phyloP scores from a whole-genome alignment of 208 protist species.

The Leishmania tropica region DNA sequence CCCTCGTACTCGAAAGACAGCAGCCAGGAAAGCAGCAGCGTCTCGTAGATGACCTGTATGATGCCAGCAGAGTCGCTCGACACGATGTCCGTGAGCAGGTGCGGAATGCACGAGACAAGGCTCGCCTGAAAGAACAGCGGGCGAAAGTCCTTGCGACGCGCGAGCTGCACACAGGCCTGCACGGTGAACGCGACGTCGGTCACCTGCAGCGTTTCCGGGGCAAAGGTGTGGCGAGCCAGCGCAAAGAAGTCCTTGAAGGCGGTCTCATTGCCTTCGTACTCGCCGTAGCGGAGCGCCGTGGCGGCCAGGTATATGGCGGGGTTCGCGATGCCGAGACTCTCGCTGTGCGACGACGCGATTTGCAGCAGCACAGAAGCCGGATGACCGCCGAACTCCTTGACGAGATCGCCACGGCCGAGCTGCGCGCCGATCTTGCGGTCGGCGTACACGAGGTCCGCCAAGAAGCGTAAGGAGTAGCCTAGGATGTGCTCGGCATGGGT shows the following conservation, averaged over 20 bases:
- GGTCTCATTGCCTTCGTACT: slow-evolving; percentile 44
- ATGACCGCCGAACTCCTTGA: slow-evolving; percentile 47
- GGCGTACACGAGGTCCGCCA: slow-evolving; percentile 70
- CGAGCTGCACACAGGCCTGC: slow-evolving; percentile 78
- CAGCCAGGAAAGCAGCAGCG: slow-evolving; percentile 78
- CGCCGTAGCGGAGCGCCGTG: slow-evolving; percentile 69
- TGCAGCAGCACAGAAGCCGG: slow-evolving; percentile 63
- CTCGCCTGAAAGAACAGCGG: slow-evolving; percentile 71
- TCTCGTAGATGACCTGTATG: slow-evolving; percentile 87
- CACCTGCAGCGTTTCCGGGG: slow-evolving; percentile 64
- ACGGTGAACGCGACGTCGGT: slow-evolving; percentile 69
- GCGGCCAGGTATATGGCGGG: slow-evolving; percentile 79
- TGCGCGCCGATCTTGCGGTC: slow-evolving; percentile 48
- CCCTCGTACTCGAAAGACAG: slow-evolving; percentile 87
- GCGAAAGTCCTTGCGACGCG: slow-evolving; percentile 73
- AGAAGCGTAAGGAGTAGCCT: slow-evolving; percentile 78
- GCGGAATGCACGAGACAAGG: slow-evolving; percentile 69
- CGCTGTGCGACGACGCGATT: slow-evolving; percentile 40
- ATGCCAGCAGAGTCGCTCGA: slow-evolving; percentile 78
- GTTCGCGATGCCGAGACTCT: slow-evolving; percentile 56
- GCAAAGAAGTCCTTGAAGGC: slow-evolving; percentile 70
- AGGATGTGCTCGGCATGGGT: slow-evolving; percentile 54
- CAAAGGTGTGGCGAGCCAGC: slow-evolving; percentile 49
- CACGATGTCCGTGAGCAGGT: slow-evolving; percentile 81
- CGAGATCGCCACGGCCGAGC: slow-evolving; percentile 46